phyloP scores from a whole-genome alignment of 192 early-diverging fungal species.

The Polychytrium aggregatum region DNA sequence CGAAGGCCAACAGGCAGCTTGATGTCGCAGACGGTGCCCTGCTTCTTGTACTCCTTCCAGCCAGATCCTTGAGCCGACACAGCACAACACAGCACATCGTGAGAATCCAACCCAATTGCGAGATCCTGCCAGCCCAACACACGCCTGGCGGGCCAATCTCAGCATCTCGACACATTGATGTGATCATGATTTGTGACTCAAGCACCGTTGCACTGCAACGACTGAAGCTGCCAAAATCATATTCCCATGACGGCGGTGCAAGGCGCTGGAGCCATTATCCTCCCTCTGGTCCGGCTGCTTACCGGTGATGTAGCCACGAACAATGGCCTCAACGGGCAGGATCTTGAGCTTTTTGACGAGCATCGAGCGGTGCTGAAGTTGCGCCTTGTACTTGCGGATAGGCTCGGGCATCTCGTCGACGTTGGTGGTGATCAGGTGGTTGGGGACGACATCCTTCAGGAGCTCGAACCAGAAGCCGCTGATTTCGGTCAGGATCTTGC shows the following conservation, averaged over 20 bases:
- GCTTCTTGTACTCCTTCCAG: conserved; percentile 88
- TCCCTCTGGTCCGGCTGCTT: background rate
- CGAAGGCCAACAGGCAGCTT: conserved; percentile 62
- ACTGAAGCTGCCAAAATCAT: no score
- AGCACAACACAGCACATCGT: background rate
- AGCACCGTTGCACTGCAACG: no score
- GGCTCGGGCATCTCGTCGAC: conserved; percentile 82
- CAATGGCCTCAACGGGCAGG: conserved; percentile 94
- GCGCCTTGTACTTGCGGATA: conserved; percentile 79
- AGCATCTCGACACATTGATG: no score
- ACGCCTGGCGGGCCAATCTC: no score
- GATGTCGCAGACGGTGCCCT: conserved; percentile 90
- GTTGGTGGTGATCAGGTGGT: conserved; percentile 91
- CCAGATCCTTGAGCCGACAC: no score
- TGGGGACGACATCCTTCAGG: conserved; percentile 79
- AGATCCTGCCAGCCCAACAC: no score
- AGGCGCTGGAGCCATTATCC: background rate
- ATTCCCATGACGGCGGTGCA: no score
- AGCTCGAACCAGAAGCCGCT: conserved; percentile 92
- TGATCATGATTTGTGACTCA: no score
- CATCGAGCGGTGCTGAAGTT: conserved; percentile 82
- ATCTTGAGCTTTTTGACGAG: conserved; percentile 87
- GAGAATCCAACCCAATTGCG: no score
- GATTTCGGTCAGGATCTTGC: conserved; percentile 93
- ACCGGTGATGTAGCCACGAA: conserved; percentile 94